These are phyloP conservation scores for Leccinum imitatum DNA, from an alignment of 768 basidiomycete genomes.

Conservation along the genomic window DNA sequence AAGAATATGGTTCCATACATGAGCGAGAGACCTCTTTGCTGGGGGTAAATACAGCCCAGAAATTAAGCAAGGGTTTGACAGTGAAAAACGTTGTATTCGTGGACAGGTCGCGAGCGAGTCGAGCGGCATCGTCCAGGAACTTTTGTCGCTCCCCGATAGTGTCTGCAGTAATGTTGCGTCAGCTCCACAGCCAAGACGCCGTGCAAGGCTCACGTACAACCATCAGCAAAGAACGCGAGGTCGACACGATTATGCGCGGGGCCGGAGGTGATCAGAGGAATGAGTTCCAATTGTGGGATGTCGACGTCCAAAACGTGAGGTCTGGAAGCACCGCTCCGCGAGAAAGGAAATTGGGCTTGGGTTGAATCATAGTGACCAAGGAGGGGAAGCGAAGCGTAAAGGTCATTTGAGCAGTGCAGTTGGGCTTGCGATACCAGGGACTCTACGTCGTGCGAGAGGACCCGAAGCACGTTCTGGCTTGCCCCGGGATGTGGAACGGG, in stretches of 20 bases:
- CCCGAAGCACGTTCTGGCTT: slow-evolving; percentile 16
- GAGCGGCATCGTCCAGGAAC: slow-evolving; percentile 63
- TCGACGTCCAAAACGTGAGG: slow-evolving; percentile 8
- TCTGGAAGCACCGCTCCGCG: not conserved
- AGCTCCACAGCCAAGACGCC: not conserved
- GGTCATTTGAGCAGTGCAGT: slow-evolving; percentile 25
- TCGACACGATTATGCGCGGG: slow-evolving; percentile 65
- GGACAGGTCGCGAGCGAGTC: slow-evolving; percentile 69
- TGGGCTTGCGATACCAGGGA: slow-evolving; percentile 22
- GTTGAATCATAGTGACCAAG: not conserved
- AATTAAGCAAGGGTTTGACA: slow-evolving; percentile 73
- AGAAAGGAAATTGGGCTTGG: slow-evolving; percentile 20
- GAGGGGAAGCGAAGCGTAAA: slow-evolving; percentile 5
- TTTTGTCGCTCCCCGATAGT: slow-evolving; percentile 52
- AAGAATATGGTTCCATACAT: slow-evolving; percentile 21
- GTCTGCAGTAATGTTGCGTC: slow-evolving; percentile 40
- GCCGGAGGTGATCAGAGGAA: slow-evolving; percentile 61
- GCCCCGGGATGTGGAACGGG: slow-evolving; percentile 10
- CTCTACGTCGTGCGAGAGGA: slow-evolving; percentile 19
- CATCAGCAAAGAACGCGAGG: slow-evolving; percentile 76
- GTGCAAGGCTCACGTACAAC: slow-evolving; percentile 49
- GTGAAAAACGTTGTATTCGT: slow-evolving; percentile 75
- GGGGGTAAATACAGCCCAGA: slow-evolving; percentile 78
- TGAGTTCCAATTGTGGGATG: slow-evolving; percentile 50
- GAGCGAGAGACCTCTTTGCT: slow-evolving; percentile 59